Conservation (phyloP, 1,284 basidiomycete species). For the Melampsora larici-populina region DNA sequence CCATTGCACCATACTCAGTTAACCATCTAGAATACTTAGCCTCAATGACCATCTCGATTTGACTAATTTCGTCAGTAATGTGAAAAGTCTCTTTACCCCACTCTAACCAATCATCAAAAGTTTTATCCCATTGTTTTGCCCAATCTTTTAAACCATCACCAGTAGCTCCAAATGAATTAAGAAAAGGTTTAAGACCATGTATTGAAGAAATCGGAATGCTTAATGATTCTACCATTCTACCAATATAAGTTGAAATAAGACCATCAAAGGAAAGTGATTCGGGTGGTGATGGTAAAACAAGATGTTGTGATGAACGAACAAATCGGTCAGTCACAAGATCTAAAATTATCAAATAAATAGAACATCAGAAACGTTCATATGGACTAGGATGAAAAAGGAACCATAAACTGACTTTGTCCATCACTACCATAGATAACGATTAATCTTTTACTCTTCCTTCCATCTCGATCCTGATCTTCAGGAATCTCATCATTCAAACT, state of each 20-base stretch:
- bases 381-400: not conserved
- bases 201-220: not conserved
- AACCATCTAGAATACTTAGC: not conserved
- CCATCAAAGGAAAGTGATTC: slow-evolving; percentile 19
- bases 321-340: slow-evolving; percentile 5
- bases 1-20: slow-evolving; percentile 9
- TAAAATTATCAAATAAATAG: not conserved
- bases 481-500: not conserved
- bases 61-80: not conserved
- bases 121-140: slow-evolving; percentile 20
- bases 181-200: slow-evolving; percentile 7
- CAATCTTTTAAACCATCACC: not conserved
- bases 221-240: slow-evolving; percentile 1
- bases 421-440: slow-evolving; percentile 20
- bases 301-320: not conserved
- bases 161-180: not conserved
- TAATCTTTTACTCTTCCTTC: not conserved
- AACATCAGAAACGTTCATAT: not conserved
- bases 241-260: slow-evolving; percentile 19
- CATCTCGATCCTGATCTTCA: too few species aligned
- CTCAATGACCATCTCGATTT: not conserved
- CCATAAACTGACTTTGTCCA: slow-evolving; percentile 7
- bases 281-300: slow-evolving; percentile 11
- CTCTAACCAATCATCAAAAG: not conserved
- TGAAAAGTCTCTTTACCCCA: not conserved